Percentiles rank a stretch among this genome's conserved stretches.
Conservation (phyloP, 805 yeast genomes). For the Wickerhamiella siamensis region DNA sequence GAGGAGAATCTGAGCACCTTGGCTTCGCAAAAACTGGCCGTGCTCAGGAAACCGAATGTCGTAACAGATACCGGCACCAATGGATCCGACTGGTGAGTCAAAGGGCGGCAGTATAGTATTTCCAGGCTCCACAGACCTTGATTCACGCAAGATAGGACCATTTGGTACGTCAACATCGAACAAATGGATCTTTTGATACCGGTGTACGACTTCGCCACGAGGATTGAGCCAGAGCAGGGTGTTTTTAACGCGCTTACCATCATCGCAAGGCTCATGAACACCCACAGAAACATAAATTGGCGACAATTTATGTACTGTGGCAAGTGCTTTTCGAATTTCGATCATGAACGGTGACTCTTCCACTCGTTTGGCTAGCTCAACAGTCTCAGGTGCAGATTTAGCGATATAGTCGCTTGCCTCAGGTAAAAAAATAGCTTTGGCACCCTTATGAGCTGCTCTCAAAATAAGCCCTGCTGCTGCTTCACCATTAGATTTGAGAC, state of each 20-base stretch:
- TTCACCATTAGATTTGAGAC: constrained; percentile 42
- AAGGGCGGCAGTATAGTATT: constrained; percentile 38
- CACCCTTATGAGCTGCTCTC: constrained; percentile 48
- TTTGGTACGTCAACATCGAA: constrained; percentile 73
- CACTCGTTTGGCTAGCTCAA: constrained; percentile 37
- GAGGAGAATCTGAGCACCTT: constrained; percentile 64
- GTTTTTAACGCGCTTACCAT: constrained; percentile 42
- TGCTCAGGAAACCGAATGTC: constrained; percentile 83
- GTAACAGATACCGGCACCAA: constrained; percentile 58
- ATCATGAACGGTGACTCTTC: constrained; percentile 30
- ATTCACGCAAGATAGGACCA: constrained; percentile 71
- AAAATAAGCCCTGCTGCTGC: constrained; percentile 44
- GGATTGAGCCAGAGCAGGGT: constrained; percentile 56
- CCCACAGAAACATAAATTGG: constrained; percentile 65
- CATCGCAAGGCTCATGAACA: constrained; percentile 61
- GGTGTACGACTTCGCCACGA: constrained; percentile 46
- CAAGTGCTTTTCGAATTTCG: constrained; percentile 31
- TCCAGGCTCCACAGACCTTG: constrained; percentile 75
- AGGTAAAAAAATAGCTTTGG: constrained; percentile 66
- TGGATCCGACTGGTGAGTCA: constrained; percentile 34
- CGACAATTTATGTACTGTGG: constrained; percentile 4
- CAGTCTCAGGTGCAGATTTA: constrained; percentile 50
- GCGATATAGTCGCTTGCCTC: constrained; percentile 90
- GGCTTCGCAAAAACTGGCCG: constrained; percentile 43
- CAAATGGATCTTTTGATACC: constrained; percentile 76